These are phyloP conservation scores for Dactylis glomerata DNA, from an alignment of 176 grass and related monocot genomes.

Conservation along the genomic window DNA sequence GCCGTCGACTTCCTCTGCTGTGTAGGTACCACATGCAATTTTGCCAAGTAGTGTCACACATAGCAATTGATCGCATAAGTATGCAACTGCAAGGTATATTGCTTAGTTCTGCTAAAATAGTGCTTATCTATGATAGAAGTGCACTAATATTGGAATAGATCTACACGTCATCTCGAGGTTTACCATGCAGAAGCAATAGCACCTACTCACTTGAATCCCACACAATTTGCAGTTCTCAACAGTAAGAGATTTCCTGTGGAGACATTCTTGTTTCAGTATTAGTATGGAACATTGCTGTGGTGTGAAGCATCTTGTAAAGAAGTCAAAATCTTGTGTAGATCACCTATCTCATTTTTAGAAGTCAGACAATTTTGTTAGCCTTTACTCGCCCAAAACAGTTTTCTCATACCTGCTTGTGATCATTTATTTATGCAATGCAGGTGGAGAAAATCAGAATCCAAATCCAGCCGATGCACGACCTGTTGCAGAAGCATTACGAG, in stretches of 20 bases:
- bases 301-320: neutral
- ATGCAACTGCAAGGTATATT: neutral
- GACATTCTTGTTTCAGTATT: neutral
- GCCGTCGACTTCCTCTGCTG: no score
- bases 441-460: conserved; percentile 63
- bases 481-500: conserved; percentile 29
- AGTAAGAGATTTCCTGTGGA: neutral
- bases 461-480: conserved; percentile 41
- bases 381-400: neutral
- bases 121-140: neutral
- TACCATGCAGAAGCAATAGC: neutral
- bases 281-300: neutral
- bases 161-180: neutral
- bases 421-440: conserved; percentile 21
- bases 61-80: neutral
- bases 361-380: neutral
- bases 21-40: neutral
- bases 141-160: neutral
- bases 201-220: neutral
- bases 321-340: no score
- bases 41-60: neutral
- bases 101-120: neutral
- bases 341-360: neutral
- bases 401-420: neutral
- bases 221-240: neutral